These are phyloP conservation scores for Artemisia tridentata DNA, from an alignment of 129 eudicot species.

Conservation along the genomic window DNA sequence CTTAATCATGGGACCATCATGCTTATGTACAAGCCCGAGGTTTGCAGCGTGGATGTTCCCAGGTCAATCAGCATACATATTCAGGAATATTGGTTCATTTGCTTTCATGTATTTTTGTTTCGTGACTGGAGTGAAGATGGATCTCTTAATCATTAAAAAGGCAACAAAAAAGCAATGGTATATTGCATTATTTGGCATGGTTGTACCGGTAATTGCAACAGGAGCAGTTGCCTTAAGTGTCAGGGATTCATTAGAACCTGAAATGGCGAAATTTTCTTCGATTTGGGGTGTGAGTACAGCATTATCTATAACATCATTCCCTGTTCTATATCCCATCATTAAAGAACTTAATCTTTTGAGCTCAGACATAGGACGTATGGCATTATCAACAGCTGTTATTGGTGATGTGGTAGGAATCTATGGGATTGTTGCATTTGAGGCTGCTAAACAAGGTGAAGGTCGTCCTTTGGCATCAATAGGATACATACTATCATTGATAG, in stretches of 20 bases:
- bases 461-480: conserved; percentile 48
- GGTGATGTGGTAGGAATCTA: conserved; percentile 61
- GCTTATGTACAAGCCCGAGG: conserved; percentile 47
- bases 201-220: conserved; percentile 35
- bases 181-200: conserved; percentile 49
- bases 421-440: conserved; percentile 57
- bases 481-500: conserved; percentile 36
- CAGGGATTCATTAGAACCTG: conserved; percentile 35
- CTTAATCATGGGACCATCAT: conserved; percentile 80
- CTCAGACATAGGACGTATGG: conserved; percentile 78
- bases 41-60: conserved; percentile 57
- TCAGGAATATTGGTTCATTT: conserved; percentile 55
- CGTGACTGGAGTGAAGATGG: conserved; percentile 75
- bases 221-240: conserved; percentile 26
- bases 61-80: conserved; percentile 41
- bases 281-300: conserved; percentile 61
- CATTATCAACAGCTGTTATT: conserved; percentile 56
- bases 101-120: conserved; percentile 84
- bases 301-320: conserved; percentile 67
- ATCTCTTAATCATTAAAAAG: conserved; percentile 37
- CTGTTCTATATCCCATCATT: conserved; percentile 67
- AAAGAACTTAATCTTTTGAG: conserved; percentile 77
- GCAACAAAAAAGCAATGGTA: conserved; percentile 66
- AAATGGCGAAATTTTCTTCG: conserved; percentile 38
- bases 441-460: conserved; percentile 65